Conservation (phyloP, 306 rosid species). For the Purshia tridentata region DNA sequence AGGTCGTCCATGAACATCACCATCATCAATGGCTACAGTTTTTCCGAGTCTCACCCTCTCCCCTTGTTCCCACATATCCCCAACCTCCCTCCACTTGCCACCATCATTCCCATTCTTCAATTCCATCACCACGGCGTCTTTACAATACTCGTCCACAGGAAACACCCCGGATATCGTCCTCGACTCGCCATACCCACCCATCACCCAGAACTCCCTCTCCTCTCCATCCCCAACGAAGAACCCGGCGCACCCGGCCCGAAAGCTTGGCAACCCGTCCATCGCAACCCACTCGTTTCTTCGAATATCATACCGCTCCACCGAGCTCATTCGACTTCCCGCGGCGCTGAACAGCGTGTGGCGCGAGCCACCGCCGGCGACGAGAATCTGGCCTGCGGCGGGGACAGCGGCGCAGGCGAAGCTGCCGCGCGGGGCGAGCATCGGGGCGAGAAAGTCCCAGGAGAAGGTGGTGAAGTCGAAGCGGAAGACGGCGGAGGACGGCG, state of each 20-base stretch:
- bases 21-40: constrained; percentile 58
- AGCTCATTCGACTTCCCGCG: constrained; percentile 64
- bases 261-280: constrained; percentile 62
- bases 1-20: constrained; percentile 32
- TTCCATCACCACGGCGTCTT: constrained; percentile 68
- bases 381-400: constrained; percentile 33
- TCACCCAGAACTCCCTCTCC: constrained; percentile 71
- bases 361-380: constrained; percentile 89
- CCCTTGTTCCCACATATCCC: constrained; percentile 68
- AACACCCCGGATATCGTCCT: constrained; percentile 77
- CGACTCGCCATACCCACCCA: constrained; percentile 82
- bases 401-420: constrained; percentile 76
- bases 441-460: constrained; percentile 55
- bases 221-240: constrained; percentile 50
- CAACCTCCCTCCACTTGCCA: constrained; percentile 68
- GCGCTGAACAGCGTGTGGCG: constrained; percentile 69
- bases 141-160: constrained; percentile 73
- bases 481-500: constrained; percentile 49
- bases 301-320: constrained; percentile 69
- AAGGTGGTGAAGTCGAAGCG: constrained; percentile 51
- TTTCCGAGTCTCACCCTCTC: constrained; percentile 65
- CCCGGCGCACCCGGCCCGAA: constrained; percentile 87
- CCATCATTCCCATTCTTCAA: constrained; percentile 33
- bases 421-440: constrained; percentile 72
- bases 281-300: constrained; percentile 61